phyloP scores from a whole-genome alignment of 2,329 filamentous ascomycete genomes.

The Metarhizium rileyi region DNA sequence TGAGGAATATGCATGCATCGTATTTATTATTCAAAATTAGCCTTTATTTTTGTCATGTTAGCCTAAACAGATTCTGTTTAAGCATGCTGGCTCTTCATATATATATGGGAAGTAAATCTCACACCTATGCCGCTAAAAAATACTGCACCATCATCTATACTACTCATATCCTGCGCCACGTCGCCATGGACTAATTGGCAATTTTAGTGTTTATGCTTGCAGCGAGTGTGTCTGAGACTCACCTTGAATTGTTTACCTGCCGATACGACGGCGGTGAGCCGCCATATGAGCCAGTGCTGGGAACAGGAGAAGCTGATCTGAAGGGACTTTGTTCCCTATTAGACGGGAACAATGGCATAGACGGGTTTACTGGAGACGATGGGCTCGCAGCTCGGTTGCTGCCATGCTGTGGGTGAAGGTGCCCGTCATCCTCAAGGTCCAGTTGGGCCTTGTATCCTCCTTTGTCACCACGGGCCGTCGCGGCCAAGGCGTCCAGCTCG shows the following conservation, averaged over 20 bases:
- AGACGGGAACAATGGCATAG: slow-evolving; percentile 34
- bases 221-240: slow-evolving; percentile 2
- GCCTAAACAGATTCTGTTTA: neutral
- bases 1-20: neutral
- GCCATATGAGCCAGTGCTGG: slow-evolving; percentile 13
- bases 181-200: slow-evolving; percentile 30
- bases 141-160: neutral
- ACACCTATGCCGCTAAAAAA: neutral
- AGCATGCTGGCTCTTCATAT: neutral
- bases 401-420: slow-evolving; percentile 25
- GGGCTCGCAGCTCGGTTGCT: slow-evolving; percentile 5
- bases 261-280: slow-evolving; percentile 15
- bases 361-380: slow-evolving; percentile 29
- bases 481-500: slow-evolving; percentile 80
- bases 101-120: neutral
- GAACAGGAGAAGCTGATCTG: slow-evolving; percentile 25
- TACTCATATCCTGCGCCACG: slow-evolving; percentile 36
- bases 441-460: slow-evolving; percentile 24
- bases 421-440: slow-evolving; percentile 33
- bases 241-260: slow-evolving; percentile 32
- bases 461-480: slow-evolving; percentile 73
- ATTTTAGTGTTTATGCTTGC: slow-evolving; percentile 8
- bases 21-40: no score
- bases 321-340: slow-evolving; percentile 27
- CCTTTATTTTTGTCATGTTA: neutral